phyloP scores from a whole-genome alignment of 176 grass and related monocot species.

The Eleusine coracana region DNA sequence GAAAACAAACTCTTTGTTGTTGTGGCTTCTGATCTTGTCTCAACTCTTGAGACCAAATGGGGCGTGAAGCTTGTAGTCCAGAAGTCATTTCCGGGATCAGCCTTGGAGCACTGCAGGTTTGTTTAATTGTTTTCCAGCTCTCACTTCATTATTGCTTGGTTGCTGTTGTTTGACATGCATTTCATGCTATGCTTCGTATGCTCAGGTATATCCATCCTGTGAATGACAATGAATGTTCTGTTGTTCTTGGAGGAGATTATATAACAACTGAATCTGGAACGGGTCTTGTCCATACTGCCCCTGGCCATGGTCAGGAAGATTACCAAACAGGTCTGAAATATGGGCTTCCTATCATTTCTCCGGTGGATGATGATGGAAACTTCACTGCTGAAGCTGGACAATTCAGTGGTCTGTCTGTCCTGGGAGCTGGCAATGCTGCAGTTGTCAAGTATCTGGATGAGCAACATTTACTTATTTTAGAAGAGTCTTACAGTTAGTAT shows the following conservation, averaged over 20 bases:
- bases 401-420: constrained; percentile 80
- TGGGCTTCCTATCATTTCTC: constrained; percentile 87
- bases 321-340: constrained; percentile 93
- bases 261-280: constrained; percentile 98
- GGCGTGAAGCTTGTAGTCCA: constrained; percentile 65
- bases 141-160: constrained; percentile 14
- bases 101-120: constrained; percentile 85
- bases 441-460: constrained; percentile 80
- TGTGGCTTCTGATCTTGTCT: constrained; percentile 82
- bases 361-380: constrained; percentile 89
- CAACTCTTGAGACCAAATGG: constrained; percentile 90
- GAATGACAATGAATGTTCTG: constrained; percentile 82
- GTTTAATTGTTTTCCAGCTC: constrained; percentile 29
- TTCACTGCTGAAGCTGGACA: constrained; percentile 91
- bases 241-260: constrained; percentile 93
- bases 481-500: constrained; percentile 95
- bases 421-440: constrained; percentile 80
- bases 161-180: neutral
- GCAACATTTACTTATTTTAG: constrained; percentile 70
- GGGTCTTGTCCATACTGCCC: constrained; percentile 98
- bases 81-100: constrained; percentile 83
- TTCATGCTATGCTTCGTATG: constrained; percentile 27
- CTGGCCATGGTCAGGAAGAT: constrained; percentile 98
- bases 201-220: constrained; percentile 86
- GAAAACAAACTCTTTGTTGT: constrained; percentile 63